These are phyloP conservation scores for Pichia sp. DNA, from an alignment of 1,139 yeast genomes.

Conservation along the genomic window DNA sequence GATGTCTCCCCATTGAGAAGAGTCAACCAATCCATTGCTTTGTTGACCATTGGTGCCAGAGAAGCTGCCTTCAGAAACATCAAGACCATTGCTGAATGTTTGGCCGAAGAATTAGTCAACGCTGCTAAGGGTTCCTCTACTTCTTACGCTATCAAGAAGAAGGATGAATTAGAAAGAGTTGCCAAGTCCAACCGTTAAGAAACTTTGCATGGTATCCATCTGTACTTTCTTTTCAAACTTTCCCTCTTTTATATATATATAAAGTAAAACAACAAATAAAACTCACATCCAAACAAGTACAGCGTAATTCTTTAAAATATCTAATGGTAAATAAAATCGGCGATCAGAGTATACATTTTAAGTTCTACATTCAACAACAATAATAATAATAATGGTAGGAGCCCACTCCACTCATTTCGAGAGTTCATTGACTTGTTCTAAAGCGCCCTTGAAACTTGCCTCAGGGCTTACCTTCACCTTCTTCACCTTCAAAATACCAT, in stretches of 20 bases:
- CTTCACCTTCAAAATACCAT: constrained; percentile 65
- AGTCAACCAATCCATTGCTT: constrained; percentile 98
- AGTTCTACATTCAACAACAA: not conserved
- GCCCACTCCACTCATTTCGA: not conserved
- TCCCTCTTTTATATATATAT: constrained; percentile 8
- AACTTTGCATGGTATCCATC: constrained; percentile 1
- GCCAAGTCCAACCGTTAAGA: constrained; percentile 99
- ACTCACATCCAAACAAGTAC: not conserved
- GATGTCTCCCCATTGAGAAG: constrained; percentile 99
- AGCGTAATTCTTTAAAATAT: not conserved
- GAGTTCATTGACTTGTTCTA: constrained; percentile 44
- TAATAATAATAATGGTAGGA: not conserved
- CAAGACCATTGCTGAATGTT: constrained; percentile 99
- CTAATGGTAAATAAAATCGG: not conserved
- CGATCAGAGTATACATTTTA: not conserved
- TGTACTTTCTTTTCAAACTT: not conserved
- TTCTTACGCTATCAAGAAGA: constrained; percentile 99
- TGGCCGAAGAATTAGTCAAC: constrained; percentile 99
- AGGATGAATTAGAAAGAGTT: constrained; percentile 99
- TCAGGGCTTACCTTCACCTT: constrained; percentile 76
- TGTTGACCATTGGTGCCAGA: constrained; percentile 99
- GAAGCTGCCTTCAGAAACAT: constrained; percentile 99
- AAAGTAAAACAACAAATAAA: not conserved
- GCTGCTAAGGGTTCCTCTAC: constrained; percentile 99
- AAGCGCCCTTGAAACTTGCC: constrained; percentile 61